Evolutionary conservation across 169 alveolate genomes (phyloP).

Genomic region (Cryptosporidium xiaoi): DNA sequence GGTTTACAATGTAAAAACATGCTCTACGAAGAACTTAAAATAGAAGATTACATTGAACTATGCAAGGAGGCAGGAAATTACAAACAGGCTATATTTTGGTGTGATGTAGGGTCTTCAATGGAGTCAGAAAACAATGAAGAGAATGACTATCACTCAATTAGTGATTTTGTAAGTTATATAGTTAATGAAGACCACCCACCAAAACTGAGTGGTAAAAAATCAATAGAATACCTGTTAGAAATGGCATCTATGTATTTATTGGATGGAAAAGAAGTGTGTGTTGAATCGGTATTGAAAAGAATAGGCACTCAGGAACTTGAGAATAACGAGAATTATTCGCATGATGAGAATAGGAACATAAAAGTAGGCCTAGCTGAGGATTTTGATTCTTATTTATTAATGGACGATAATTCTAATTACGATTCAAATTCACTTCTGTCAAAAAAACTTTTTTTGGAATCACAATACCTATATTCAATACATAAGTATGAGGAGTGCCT

Average conservation of each 20-base stretch:
- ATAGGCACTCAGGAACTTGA: conserved; percentile 16
- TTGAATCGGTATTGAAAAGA: conserved; percentile 21
- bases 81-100: conserved; percentile 63
- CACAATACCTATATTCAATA: conserved; percentile 55
- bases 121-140: background rate
- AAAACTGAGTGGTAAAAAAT: conserved; percentile 6
- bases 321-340: background rate
- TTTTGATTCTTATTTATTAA: no score
- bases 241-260: conserved; percentile 56
- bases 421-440: conserved; percentile 5
- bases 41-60: conserved; percentile 40
- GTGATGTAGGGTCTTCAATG: conserved; percentile 37
- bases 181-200: background rate
- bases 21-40: background rate
- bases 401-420: no score
- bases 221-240: conserved; percentile 30
- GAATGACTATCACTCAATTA: background rate
- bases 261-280: conserved; percentile 37
- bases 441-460: conserved; percentile 33
- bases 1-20: no score
- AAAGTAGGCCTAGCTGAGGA: no score
- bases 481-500: conserved; percentile 68
- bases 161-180: background rate
- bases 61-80: conserved; percentile 68
- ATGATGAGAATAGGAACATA: conserved; percentile 5